Percentiles rank a stretch among this genome's conserved stretches.
phyloP scores from a whole-genome alignment of 23 red algal genomes.

The Gracilariopsis chorda region DNA sequence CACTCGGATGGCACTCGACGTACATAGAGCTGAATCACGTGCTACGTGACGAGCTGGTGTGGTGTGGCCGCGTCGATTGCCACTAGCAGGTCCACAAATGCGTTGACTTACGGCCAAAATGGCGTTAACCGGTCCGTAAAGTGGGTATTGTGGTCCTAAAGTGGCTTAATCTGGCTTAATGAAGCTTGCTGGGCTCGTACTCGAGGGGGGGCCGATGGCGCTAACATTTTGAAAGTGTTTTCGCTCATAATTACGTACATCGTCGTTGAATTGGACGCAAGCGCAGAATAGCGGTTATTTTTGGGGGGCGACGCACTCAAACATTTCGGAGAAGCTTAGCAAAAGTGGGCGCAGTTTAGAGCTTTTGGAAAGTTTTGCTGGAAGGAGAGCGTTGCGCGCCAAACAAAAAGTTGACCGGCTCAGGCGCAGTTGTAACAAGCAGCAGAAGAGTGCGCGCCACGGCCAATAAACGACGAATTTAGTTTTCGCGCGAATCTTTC shows the following conservation, averaged over 20 bases:
- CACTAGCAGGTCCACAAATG: background rate
- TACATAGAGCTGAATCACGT: no score
- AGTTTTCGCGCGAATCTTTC: slow-evolving; percentile 32
- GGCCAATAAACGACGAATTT: background rate
- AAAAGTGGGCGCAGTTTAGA: background rate
- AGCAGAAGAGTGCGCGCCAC: no score
- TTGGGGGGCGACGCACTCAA: background rate
- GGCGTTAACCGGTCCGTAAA: background rate
- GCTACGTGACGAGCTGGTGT: background rate
- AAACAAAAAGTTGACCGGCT: no score
- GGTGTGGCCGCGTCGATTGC: no score
- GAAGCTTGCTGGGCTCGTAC: no score
- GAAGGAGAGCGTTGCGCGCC: slow-evolving; percentile 2
- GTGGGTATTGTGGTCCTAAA: background rate
- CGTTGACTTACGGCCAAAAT: background rate
- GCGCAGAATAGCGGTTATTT: background rate
- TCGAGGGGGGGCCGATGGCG: background rate
- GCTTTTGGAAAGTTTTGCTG: slow-evolving; percentile 9
- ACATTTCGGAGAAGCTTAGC: background rate
- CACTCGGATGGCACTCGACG: no score
- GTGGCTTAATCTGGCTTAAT: slow-evolving; percentile 37
- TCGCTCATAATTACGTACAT: background rate
- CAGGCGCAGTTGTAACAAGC: no score
- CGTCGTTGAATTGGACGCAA: background rate
- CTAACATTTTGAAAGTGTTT: background rate